These are phyloP conservation scores for Coemansia sp. DNA, from an alignment of 192 early-diverging fungal species.

Conservation along the genomic window DNA sequence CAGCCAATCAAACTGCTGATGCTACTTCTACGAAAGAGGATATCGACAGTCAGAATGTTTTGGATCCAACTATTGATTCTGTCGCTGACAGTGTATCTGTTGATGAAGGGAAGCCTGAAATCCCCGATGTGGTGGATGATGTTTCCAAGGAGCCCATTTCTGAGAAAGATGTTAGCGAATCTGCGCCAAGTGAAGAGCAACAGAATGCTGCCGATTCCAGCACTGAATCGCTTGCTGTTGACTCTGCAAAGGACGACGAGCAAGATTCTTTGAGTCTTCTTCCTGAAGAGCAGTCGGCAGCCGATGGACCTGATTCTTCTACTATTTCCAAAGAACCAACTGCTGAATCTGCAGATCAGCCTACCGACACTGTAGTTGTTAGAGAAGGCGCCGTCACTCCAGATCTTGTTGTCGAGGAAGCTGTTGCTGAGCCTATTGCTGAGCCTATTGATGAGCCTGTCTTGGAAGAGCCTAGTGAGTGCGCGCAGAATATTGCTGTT, in stretches of 20 bases:
- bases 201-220: background rate
- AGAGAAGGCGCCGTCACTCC: too few relatives aligned
- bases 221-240: background rate
- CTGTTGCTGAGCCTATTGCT: background rate
- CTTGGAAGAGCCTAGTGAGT: background rate
- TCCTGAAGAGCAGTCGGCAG: background rate
- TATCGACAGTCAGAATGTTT: background rate
- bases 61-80: background rate
- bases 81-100: background rate
- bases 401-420: background rate
- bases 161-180: background rate
- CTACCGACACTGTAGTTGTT: too few relatives aligned
- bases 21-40: too few relatives aligned
- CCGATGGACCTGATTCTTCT: background rate
- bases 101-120: background rate
- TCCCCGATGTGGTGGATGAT: background rate
- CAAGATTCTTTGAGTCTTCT: background rate
- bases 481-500: background rate
- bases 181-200: background rate
- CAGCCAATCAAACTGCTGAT: too few relatives aligned
- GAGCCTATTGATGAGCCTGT: constrained; percentile 1
- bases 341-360: background rate
- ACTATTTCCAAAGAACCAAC: constrained; percentile 1
- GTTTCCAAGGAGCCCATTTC: constrained; percentile 6
- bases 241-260: background rate